Conservation (phyloP, 2,329 filamentous ascomycete species). For the Aspergillus sp. region DNA sequence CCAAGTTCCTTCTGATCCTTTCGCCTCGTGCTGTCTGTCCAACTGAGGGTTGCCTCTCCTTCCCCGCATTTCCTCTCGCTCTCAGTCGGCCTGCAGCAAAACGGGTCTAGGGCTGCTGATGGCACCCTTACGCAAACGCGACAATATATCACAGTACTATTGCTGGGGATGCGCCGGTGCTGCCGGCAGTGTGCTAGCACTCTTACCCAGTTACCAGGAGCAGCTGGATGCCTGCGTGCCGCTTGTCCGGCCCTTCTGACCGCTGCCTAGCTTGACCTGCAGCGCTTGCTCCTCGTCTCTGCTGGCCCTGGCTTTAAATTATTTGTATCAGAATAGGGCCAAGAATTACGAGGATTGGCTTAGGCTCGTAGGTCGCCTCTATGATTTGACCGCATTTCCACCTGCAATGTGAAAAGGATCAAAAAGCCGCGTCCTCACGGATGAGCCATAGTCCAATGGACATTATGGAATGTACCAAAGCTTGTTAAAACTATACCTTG, state of each 20-base stretch:
- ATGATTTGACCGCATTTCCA: conserved; percentile 12
- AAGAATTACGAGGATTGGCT: conserved; percentile 5
- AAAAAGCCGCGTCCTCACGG: background rate
- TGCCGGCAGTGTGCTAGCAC: conserved; percentile 18
- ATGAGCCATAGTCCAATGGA: background rate
- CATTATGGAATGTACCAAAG: background rate
- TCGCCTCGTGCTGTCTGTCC: background rate
- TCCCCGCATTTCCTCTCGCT: conserved; percentile 7
- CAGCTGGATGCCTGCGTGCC: conserved; percentile 1
- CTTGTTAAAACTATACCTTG: background rate
- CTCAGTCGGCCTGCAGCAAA: conserved; percentile 3
- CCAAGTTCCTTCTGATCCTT: conserved; percentile 1
- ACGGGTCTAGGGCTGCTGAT: background rate
- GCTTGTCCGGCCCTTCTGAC: conserved; percentile 20
- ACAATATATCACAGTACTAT: conserved; percentile 1
- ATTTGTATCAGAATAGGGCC: conserved; percentile 12
- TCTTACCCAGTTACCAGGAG: background rate
- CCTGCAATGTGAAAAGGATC: background rate
- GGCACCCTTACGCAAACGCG: background rate
- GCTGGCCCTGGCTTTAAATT: conserved; percentile 12
- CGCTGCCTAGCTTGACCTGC: conserved; percentile 8
- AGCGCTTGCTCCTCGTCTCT: background rate
- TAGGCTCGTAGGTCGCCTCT: background rate
- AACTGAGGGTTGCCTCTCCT: background rate
- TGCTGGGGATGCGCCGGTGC: background rate